Base-by-base conservation (phyloP, 2,329 filamentous ascomycete species). In the Colletotrichum orbiculare region DNA sequence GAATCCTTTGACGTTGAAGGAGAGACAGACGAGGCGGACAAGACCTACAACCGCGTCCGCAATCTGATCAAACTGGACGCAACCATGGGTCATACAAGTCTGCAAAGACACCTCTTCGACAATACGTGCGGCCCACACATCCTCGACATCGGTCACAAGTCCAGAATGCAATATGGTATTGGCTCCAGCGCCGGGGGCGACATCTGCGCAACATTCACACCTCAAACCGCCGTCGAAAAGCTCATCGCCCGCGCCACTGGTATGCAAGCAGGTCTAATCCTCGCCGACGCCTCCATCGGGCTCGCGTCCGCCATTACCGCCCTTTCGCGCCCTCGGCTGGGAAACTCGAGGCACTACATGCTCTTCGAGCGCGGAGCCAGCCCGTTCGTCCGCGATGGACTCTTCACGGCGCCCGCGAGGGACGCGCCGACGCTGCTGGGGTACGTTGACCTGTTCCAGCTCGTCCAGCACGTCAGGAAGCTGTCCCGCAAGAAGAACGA, bases 191-290 rank as follows among this genome's bases (percentile, higher is more conserved):
- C 61, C 12, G 45, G 62, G 7, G 43, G 66, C 12, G 56, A 56
- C 61, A 59, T 66, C 41, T 63, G 53, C 5, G 65, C 65, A 37
- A 69, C 67, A 2, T 69, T 63, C 8, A 59, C 66, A 9, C 61
- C 67, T 4, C 67, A 69, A 8, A 37, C 64, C 1, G 33, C 38
- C 0, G 66, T 60, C 8, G 67, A 69, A 37, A 46, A 25, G 3
- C 54, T 69, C 2, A 38, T 69, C 38, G 49, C 61, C 8, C 39
- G 8, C 34, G 56, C 55, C 2, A 60, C 55, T 2, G 67, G 62
- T 4, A 46, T 48, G 33, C 34, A 66, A 8, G 59, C 52, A 7
- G 61, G 54, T 34, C 48, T 69, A 33, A 64, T 53, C 0, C 64
- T 63, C 17, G 54, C 62, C 6, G 66, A 68, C 59, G 56, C 62